Evolutionary conservation across 495 filamentous ascomycete species (phyloP), one percentile per base, ranked within the genome.

Genomic region (Trichoderma gamsii): DNA sequence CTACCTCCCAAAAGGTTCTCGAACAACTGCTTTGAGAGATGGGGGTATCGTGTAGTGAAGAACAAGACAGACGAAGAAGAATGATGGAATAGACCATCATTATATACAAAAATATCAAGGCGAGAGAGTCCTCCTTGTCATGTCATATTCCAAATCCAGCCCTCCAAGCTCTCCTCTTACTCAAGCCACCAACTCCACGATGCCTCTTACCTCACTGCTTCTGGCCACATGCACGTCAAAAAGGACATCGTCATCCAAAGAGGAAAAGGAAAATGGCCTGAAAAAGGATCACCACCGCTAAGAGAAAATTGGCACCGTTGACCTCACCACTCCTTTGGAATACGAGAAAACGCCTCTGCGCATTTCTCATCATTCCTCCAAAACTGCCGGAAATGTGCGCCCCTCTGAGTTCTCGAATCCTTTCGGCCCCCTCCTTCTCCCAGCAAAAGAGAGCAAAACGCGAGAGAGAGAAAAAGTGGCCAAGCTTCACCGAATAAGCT

Each of bases 111-210:
- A 4, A 25, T 6, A 15, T 11, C 4, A 61, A 27, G 29, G 8
- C 18, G n/a, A 23, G 49, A 23, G 49, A 23, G 49, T 21, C 23
- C 27, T 23, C 51, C n/a, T 35, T 61, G 56, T 32, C 27, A 21
- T n/a, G n/a, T 12, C 56, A 27, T 11, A 2, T 2, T 61, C 56
- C n/a, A 15, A 0, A 29, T 16, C 56, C 23, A 32, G 56, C 56
- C 27, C 15, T 32, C 56, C 16, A 11, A 61, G 12, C 29, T 18
- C 56, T 32, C 25, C 27, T 21, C 27, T 21, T 9, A 56, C 35
- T 7, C 9, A 56, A 56, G 51, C 51, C 51, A 56, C 51, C 51
- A 4, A 25, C n/a, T 56, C 51, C 51, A 61, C 56, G 56, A 61
- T 61, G 25, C 56, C 56, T 29, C 56, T 61, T 61, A 61, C 56